Evolutionary conservation across 495 filamentous ascomycete genomes (phyloP), one percentile per base, ranked within the genome.

Genomic region (Neurospora hispaniola): DNA sequence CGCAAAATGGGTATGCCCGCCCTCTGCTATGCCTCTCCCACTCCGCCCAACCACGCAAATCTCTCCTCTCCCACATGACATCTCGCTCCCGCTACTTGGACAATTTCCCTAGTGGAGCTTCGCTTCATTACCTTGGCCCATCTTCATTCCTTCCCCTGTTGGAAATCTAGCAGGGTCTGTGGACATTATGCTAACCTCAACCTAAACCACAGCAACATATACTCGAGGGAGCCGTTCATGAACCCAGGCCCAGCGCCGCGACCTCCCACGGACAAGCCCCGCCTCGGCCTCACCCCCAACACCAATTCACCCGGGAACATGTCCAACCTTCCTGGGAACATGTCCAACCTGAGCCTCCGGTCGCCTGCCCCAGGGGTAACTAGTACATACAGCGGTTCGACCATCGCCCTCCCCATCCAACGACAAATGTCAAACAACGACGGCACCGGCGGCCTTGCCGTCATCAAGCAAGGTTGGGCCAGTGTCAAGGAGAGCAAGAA

Each of bases 211-310:
- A 75, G 77, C 76, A 90, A 88, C 75, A 83, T 89, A 77, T 93
- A 92, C 81, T 84, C 88, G 66, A 84, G 85, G 72, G 88, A 88
- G 78, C 89, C 91, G 80, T 99, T 99, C 83, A 96, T 98, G 92
- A 98, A 98, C 79, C 94, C 96, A 72, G 93, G 96, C 69, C 95
- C 96, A 68, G 95, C 96, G 71, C 96, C 96, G 62, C 90, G 91
- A 74, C 96, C 96, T 68, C 96, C 96, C 16, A 90, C 89, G 46
- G 92, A 95, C 76, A 90, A 92, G 73, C 92, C 93, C 71, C 91
- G 91, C 75, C 88, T 97, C 74, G 90, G 89, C 72, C 84, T 94
- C 38, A 94, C 91, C 59, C 90, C 92, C 70, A 90, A 86, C 73
- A 84, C 85, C 72, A 92, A 89, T 76, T 84, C 91, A 48, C 91